A percentile compares a stretch with the other conserved stretches of the same genome.
These are phyloP conservation scores for Pyrenula aspistea DNA, from an alignment of 495 filamentous ascomycete species.

Conservation along the genomic window DNA sequence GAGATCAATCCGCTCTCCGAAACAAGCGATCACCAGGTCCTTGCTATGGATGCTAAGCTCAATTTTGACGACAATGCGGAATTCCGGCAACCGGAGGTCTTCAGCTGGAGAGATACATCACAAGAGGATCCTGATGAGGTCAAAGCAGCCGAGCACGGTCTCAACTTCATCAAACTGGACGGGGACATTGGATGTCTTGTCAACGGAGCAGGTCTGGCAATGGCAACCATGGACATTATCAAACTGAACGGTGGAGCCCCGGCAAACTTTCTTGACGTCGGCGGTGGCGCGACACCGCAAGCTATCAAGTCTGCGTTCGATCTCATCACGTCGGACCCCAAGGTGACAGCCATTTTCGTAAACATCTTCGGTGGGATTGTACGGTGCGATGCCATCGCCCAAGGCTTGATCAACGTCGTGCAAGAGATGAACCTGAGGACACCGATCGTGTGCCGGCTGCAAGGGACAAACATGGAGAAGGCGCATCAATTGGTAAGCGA, in stretches of 20 bases:
- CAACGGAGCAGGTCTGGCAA: constrained; percentile 96
- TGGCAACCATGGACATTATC: constrained; percentile 99
- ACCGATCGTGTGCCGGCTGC: constrained; percentile 89
- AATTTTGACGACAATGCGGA: constrained; percentile 97
- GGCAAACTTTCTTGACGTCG: constrained; percentile 98
- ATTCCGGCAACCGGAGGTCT: constrained; percentile 93
- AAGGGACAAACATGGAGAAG: constrained; percentile 97
- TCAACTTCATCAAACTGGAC: constrained; percentile 99
- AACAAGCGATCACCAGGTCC: constrained; percentile 91
- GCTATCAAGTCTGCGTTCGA: constrained; percentile 97
- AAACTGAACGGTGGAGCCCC: constrained; percentile 95
- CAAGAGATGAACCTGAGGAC: constrained; percentile 88
- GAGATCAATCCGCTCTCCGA: constrained; percentile 98
- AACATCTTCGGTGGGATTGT: constrained; percentile 99
- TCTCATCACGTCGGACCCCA: constrained; percentile 94
- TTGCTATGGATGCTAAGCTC: constrained; percentile 98
- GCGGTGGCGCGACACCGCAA: constrained; percentile 89
- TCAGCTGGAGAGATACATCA: constrained; percentile 80
- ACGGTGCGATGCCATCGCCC: constrained; percentile 92
- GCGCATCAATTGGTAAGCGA: constrained; percentile 67
- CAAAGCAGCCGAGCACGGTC: constrained; percentile 76
- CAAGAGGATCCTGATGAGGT: constrained; percentile 98
- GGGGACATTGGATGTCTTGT: constrained; percentile 98
- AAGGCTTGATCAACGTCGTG: constrained; percentile 89
- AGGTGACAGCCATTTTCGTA: constrained; percentile 97